These are phyloP conservation scores for Jacaranda mimosifolia DNA, from an alignment of 257 asterid genomes.

Conservation along the genomic window DNA sequence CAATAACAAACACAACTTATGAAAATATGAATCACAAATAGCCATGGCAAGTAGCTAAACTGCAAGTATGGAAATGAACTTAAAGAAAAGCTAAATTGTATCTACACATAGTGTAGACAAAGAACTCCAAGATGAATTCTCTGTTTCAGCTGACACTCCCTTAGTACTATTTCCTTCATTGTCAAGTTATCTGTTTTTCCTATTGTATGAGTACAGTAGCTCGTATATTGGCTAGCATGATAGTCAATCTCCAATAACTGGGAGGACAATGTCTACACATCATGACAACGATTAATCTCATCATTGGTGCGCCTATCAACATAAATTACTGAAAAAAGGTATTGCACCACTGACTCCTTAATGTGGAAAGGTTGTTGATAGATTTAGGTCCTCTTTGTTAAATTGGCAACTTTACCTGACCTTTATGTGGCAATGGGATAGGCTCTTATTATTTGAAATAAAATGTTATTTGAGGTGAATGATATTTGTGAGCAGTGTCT, in stretches of 20 bases:
- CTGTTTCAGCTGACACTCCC: background rate
- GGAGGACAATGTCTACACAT: no score
- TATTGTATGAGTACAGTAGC: no score
- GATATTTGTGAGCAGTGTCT: background rate
- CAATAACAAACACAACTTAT: background rate
- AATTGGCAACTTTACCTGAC: background rate
- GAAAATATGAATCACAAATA: background rate
- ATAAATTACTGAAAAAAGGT: background rate
- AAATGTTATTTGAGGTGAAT: background rate
- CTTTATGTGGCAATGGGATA: background rate
- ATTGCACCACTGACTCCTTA: background rate
- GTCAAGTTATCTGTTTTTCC: background rate
- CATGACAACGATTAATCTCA: background rate
- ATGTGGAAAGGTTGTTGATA: background rate
- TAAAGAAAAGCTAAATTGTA: background rate
- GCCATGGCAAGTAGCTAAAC: slow-evolving; percentile 11
- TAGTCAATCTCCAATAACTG: no score
- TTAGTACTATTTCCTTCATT: background rate
- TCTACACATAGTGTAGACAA: background rate
- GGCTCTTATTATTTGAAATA: background rate
- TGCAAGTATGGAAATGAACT: background rate
- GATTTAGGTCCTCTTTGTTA: background rate
- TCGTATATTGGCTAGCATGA: no score
- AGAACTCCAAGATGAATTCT: slow-evolving; percentile 5
- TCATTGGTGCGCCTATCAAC: background rate